phyloP scores from a whole-genome alignment of 441 rosid genomes.

The Erodium moschatum region DNA sequence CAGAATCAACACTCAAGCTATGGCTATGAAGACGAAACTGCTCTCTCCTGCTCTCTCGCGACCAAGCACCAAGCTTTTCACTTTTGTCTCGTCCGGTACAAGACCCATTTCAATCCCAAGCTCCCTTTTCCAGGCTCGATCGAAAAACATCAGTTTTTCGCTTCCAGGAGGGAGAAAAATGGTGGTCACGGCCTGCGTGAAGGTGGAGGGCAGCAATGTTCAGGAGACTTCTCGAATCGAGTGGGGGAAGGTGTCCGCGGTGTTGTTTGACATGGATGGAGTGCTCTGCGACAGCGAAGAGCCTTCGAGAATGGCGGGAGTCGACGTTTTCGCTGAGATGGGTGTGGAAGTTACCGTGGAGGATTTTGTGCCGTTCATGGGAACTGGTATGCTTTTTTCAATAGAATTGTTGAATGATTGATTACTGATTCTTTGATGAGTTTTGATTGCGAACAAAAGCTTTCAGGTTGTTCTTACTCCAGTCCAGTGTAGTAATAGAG shows the following conservation, averaged over 20 bases:
- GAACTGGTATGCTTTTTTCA: constrained; percentile 43
- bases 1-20: constrained; percentile 14
- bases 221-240: constrained; percentile 15
- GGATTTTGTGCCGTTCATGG: constrained; percentile 84
- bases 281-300: constrained; percentile 81
- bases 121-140: constrained; percentile 22
- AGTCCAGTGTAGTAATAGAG: neutral
- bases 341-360: constrained; percentile 69
- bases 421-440: neutral
- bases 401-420: neutral
- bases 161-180: constrained; percentile 19
- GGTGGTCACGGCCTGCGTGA: constrained; percentile 39
- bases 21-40: constrained; percentile 37
- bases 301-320: constrained; percentile 78
- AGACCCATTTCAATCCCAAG: constrained; percentile 24
- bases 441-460: neutral
- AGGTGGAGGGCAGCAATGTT: constrained; percentile 29
- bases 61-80: constrained; percentile 25
- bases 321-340: constrained; percentile 81
- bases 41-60: constrained; percentile 29
- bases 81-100: constrained; percentile 24
- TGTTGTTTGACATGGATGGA: constrained; percentile 90
- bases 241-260: constrained; percentile 89
- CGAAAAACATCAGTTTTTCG: constrained; percentile 18
- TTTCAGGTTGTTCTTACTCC: no score